These are phyloP conservation scores for Penicillium glabrum DNA, from an alignment of 2,329 filamentous ascomycete genomes.

Conservation along the genomic window DNA sequence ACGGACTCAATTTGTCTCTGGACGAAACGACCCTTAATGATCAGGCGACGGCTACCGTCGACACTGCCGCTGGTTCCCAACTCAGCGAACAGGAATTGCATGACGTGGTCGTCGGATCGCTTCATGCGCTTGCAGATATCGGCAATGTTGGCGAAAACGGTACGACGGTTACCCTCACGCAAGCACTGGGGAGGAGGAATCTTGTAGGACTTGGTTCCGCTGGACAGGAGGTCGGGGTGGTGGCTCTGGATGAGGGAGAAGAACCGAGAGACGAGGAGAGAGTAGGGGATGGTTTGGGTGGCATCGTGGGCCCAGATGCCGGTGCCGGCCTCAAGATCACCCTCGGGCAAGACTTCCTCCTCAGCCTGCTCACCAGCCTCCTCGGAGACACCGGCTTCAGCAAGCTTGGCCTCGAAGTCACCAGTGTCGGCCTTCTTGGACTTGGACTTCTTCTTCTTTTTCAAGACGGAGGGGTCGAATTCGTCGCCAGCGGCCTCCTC, in stretches of 20 bases:
- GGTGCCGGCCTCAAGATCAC: constrained; percentile 82
- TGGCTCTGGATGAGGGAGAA: constrained; percentile 92
- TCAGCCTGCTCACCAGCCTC: constrained; percentile 60
- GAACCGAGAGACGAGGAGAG: constrained; percentile 83
- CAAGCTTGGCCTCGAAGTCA: constrained; percentile 68
- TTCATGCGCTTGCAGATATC: constrained; percentile 99
- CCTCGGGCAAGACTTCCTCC: constrained; percentile 59
- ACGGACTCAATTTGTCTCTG: constrained; percentile 99
- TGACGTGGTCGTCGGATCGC: constrained; percentile 96
- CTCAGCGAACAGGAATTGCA: constrained; percentile 94
- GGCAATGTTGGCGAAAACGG: constrained; percentile 97
- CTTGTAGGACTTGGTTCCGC: constrained; percentile 94
- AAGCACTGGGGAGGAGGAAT: constrained; percentile 98
- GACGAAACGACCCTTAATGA: constrained; percentile 99
- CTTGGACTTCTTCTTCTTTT: constrained; percentile 73
- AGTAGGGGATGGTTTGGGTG: constrained; percentile 76
- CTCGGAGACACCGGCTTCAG: constrained; percentile 59
- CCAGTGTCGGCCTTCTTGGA: constrained; percentile 58
- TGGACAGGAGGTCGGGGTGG: constrained; percentile 92
- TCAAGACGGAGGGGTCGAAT: constrained; percentile 67
- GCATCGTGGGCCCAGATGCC: constrained; percentile 87
- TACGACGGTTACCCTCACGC: constrained; percentile 99
- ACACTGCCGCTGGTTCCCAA: constrained; percentile 96
- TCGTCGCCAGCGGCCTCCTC: constrained; percentile 58
- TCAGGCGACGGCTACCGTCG: constrained; percentile 85